Percentiles rank a stretch among this genome's conserved stretches.
Evolutionary conservation across 305 asterid species (phyloP).

Genomic region (Andrographis paniculata): DNA sequence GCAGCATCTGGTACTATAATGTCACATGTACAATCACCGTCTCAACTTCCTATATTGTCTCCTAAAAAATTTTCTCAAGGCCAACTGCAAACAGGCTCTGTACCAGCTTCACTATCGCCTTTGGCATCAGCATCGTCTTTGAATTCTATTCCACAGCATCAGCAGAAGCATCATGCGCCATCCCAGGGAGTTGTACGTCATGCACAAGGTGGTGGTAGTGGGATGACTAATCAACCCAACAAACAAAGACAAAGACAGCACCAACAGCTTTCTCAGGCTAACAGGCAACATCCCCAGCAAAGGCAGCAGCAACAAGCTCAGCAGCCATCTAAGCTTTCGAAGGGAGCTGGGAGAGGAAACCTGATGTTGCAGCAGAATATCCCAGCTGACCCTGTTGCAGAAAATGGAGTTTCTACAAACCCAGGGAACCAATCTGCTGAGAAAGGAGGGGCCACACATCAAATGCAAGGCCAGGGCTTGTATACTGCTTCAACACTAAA

Average conservation of each 20-base stretch:
- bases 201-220: slow-evolving; percentile 41
- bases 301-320: slow-evolving; percentile 43
- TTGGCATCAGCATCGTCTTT: slow-evolving; percentile 34
- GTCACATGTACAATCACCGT: slow-evolving; percentile 35
- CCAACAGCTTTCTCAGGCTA: slow-evolving; percentile 31
- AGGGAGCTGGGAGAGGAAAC: slow-evolving; percentile 62
- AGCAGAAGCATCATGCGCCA: slow-evolving; percentile 42
- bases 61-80: slow-evolving; percentile 43
- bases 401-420: slow-evolving; percentile 35
- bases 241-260: slow-evolving; percentile 57
- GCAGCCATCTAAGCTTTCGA: slow-evolving; percentile 41
- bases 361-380: slow-evolving; percentile 35
- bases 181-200: slow-evolving; percentile 35
- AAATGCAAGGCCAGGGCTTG: slow-evolving; percentile 34
- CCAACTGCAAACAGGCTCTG: slow-evolving; percentile 36
- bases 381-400: slow-evolving; percentile 33
- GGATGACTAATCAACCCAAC: slow-evolving; percentile 30
- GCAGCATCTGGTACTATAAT: slow-evolving; percentile 30
- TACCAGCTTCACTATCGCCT: slow-evolving; percentile 35
- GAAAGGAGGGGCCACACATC: slow-evolving; percentile 36
- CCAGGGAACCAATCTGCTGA: slow-evolving; percentile 32
- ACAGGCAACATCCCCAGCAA: slow-evolving; percentile 64
- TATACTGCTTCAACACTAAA: slow-evolving; percentile 26
- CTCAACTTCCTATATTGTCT: slow-evolving; percentile 42
- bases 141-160: slow-evolving; percentile 46